Base-by-base conservation (phyloP, 176 grass and related monocot species). In the Ananas comosus region DNA sequence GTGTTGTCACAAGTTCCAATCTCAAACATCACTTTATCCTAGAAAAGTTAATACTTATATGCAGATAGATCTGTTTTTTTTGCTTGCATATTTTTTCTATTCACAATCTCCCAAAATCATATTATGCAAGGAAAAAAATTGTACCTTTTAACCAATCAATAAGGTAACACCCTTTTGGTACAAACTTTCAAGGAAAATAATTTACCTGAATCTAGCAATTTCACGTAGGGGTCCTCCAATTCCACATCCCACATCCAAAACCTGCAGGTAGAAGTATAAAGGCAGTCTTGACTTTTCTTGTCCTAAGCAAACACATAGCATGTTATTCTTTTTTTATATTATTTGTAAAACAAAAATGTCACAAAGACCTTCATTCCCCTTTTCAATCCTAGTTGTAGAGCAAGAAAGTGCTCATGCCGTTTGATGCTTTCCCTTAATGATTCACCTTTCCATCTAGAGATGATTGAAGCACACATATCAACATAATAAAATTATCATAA, bases 351-450 rank as follows among this genome's bases (percentile, higher is more conserved):
- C 0, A 50, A 47, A 64, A 49, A 54, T 42, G 77, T 61, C 28
- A 49, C 28, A 50, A n/a, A 53, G 24, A 92, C 94, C 94, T 93
- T 99, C 94, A 93, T 99, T 69, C 94, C 87, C 50, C 57, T 72
- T 88, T 87, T 88, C 80, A 99, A 76, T 64, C 85, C 87, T 52
- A 99, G 80, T 64, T 99, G 94, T 64, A 99, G 80, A 4, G 87
- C 94, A 79, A 99, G 87, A 69, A 99, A 99, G 64, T 99, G 94
- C 29, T 99, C 94, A 47, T 93, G 87, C 4, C 90, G 70, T 68
- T 99, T 99, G 64, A 99, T 93, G 78, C 94, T 99, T 79, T 99
- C 94, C 42, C 84, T 82, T 56, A 99, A 80, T 48, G 90, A 90
- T 77, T 99, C 94, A 4, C 94, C 90, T 10, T 79, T 86, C 94